phyloP scores from a whole-genome alignment of 2,329 filamentous ascomycete species.

The Didymella lethalis region DNA sequence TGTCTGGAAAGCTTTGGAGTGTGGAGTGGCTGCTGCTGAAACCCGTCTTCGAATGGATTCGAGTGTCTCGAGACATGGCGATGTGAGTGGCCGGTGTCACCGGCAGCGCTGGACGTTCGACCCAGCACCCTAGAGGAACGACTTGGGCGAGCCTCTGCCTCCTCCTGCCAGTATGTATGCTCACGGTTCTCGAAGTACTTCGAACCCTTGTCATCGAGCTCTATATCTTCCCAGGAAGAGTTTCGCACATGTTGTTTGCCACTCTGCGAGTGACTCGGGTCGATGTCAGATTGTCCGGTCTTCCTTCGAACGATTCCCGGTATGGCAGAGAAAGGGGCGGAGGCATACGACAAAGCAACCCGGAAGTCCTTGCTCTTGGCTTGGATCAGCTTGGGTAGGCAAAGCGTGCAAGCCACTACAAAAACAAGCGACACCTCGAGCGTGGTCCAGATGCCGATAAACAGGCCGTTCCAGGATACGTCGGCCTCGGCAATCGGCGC shows the following conservation, averaged over 20 bases:
- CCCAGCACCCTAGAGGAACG: neutral
- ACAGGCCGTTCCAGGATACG: slow-evolving; percentile 39
- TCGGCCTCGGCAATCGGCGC: slow-evolving; percentile 33
- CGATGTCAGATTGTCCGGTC: neutral
- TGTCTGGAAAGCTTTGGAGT: slow-evolving; percentile 11
- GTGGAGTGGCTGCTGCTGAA: slow-evolving; percentile 13
- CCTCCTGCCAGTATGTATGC: slow-evolving; percentile 13
- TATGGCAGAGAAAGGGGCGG: slow-evolving; percentile 23
- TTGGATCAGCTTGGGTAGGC: slow-evolving; percentile 37
- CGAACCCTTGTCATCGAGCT: slow-evolving; percentile 3
- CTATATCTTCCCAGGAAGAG: slow-evolving; percentile 14
- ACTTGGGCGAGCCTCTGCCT: neutral
- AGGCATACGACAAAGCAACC: slow-evolving; percentile 29
- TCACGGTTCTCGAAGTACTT: slow-evolving; percentile 9
- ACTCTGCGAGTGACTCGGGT: neutral
- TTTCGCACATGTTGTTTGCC: neutral
- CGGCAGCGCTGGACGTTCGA: neutral
- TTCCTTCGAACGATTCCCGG: slow-evolving; percentile 12
- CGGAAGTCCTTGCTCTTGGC: slow-evolving; percentile 31
- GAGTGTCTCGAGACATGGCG: neutral
- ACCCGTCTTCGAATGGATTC: slow-evolving; percentile 1
- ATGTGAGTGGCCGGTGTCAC: neutral
- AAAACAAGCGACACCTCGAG: slow-evolving; percentile 39
- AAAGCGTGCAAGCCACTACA: slow-evolving; percentile 38
- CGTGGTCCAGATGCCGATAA: slow-evolving; percentile 39